These are phyloP conservation scores for Aspergillus saccharolyticus DNA, from an alignment of 495 filamentous ascomycete species.

Conservation along the genomic window DNA sequence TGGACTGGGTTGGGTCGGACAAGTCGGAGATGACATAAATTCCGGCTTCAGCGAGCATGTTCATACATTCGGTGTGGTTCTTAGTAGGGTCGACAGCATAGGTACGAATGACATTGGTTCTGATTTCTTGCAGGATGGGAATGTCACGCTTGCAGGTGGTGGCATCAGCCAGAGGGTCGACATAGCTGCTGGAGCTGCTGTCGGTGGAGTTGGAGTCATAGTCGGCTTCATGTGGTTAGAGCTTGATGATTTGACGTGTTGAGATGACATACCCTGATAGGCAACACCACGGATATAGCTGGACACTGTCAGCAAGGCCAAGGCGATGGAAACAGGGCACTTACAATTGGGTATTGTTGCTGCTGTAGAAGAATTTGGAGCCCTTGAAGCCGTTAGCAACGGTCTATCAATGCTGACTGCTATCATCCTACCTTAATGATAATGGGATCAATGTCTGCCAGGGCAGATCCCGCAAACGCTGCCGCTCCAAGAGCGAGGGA, in stretches of 20 bases:
- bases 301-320: constrained; percentile 1
- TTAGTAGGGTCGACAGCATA: constrained; percentile 79
- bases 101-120: constrained; percentile 83
- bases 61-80: constrained; percentile 79
- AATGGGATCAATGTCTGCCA: constrained; percentile 50
- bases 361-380: constrained; percentile 72
- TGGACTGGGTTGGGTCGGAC: constrained; percentile 72
- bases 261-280: constrained; percentile 57
- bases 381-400: constrained; percentile 38
- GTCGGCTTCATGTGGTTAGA: constrained; percentile 37
- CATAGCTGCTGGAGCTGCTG: constrained; percentile 36
- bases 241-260: background rate
- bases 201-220: constrained; percentile 29
- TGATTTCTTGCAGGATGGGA: constrained; percentile 64
- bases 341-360: constrained; percentile 71
- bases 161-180: constrained; percentile 65
- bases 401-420: background rate
- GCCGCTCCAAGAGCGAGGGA: constrained; percentile 19
- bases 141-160: constrained; percentile 71
- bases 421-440: constrained; percentile 52
- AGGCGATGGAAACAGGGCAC: constrained; percentile 11
- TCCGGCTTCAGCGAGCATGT: constrained; percentile 68
- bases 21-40: constrained; percentile 93
- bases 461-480: constrained; percentile 20
- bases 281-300: constrained; percentile 80